Evolutionary conservation across 331 rosid genomes (phyloP).

Genomic region (Saraca asoca): DNA sequence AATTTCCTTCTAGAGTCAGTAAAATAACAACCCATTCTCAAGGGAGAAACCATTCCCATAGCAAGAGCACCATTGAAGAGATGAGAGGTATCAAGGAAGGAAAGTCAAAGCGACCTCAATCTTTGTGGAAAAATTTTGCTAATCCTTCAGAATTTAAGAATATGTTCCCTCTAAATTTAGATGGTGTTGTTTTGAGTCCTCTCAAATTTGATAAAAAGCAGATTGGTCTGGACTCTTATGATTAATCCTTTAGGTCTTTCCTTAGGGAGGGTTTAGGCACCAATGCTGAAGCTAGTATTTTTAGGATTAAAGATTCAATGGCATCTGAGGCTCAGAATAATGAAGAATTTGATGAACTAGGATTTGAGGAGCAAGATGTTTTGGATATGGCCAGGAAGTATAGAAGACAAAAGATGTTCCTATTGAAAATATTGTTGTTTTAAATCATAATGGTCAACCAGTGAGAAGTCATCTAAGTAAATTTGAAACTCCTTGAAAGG

Average conservation of each 20-base stretch:
- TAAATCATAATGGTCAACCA: no score
- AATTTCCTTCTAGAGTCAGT: conserved; percentile 67
- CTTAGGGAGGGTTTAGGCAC: no score
- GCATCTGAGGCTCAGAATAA: conserved; percentile 49
- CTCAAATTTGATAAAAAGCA: conserved; percentile 64
- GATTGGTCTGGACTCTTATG: no score
- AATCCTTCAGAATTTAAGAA: conserved; percentile 66
- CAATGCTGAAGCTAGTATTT: background rate
- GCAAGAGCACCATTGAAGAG: conserved; percentile 73
- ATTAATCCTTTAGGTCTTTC: no score
- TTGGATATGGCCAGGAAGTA: conserved; percentile 48
- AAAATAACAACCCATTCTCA: conserved; percentile 65
- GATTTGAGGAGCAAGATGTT: conserved; percentile 65
- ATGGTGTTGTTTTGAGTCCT: conserved; percentile 66
- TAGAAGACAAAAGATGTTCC: no score
- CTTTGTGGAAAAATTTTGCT: conserved; percentile 65
- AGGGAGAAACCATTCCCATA: conserved; percentile 63
- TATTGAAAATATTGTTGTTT: no score
- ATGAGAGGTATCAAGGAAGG: conserved; percentile 63
- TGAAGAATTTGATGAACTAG: conserved; percentile 66
- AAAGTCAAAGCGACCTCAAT: conserved; percentile 60
- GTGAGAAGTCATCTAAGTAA: no score
- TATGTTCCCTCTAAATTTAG: conserved; percentile 55
- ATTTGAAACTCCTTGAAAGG: no score
- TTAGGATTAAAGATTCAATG: conserved; percentile 65